Conservation (phyloP, 208 protist species). For the Leishmania turanica region DNA sequence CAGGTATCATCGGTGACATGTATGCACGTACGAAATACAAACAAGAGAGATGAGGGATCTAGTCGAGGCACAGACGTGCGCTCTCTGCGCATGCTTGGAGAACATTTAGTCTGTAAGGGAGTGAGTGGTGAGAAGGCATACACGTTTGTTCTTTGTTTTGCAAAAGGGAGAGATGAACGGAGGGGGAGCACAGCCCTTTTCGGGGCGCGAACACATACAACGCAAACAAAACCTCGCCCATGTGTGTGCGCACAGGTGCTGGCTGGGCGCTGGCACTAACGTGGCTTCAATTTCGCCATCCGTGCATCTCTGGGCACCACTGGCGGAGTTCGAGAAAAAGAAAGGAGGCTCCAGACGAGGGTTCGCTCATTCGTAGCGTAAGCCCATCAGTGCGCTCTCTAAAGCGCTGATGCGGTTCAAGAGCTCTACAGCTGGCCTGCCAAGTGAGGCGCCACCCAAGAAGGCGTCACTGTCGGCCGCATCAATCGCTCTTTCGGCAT, state of each 20-base stretch:
- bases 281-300: neutral
- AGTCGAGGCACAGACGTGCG: neutral
- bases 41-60: neutral
- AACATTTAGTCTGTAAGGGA: neutral
- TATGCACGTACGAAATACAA: neutral
- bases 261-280: neutral
- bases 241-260: neutral
- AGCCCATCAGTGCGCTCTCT: constrained; percentile 21
- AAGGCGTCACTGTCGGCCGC: neutral
- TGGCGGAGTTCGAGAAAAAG: neutral
- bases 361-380: constrained; percentile 20
- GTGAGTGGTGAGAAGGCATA: neutral
- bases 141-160: neutral
- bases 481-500: neutral
- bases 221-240: neutral
- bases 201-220: neutral
- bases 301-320: neutral
- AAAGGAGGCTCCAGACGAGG: neutral
- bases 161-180: neutral
- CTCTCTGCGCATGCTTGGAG: too few relatives aligned
- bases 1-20: neutral
- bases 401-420: constrained; percentile 1
- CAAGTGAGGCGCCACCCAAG: neutral
- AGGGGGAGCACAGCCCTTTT: too few relatives aligned
- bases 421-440: neutral